These are phyloP conservation scores for Ganoderma boninense DNA, from an alignment of 1,284 basidiomycete genomes.

Conservation along the genomic window DNA sequence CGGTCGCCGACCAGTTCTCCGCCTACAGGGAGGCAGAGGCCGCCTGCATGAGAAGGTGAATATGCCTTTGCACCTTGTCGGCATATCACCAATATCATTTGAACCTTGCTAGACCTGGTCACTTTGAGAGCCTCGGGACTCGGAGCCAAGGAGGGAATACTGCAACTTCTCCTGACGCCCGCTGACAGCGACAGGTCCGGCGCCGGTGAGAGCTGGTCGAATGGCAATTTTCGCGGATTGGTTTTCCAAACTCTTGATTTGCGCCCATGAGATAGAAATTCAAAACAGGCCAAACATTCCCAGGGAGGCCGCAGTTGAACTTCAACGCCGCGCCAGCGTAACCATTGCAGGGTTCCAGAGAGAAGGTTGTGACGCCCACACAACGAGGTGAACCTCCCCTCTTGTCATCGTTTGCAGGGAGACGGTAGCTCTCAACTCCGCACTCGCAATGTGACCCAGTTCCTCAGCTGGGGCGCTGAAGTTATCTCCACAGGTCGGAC, in stretches of 20 bases:
- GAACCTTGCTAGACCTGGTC: too few species aligned
- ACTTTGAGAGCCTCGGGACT: neutral
- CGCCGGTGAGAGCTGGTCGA: neutral
- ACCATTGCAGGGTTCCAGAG: neutral
- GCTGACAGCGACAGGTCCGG: neutral
- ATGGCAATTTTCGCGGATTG: neutral
- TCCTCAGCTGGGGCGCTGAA: neutral
- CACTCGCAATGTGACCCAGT: neutral
- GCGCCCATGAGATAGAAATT: neutral
- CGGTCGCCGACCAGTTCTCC: too few species aligned
- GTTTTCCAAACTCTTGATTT: neutral
- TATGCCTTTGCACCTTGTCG: too few species aligned
- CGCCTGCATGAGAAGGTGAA: too few species aligned
- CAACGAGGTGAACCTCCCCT: neutral
- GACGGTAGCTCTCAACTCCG: neutral
- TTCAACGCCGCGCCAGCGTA: neutral
- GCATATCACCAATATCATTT: too few species aligned
- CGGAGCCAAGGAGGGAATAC: neutral
- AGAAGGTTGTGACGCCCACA: neutral
- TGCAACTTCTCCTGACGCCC: too few species aligned
- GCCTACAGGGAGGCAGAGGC: too few species aligned
- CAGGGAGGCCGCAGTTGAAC: neutral
- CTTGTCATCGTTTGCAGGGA: neutral
- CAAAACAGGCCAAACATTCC: neutral
- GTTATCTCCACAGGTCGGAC: neutral